Base-by-base conservation (phyloP, 2,329 filamentous ascomycete species). In the Torrubiellomyces zombiae region DNA sequence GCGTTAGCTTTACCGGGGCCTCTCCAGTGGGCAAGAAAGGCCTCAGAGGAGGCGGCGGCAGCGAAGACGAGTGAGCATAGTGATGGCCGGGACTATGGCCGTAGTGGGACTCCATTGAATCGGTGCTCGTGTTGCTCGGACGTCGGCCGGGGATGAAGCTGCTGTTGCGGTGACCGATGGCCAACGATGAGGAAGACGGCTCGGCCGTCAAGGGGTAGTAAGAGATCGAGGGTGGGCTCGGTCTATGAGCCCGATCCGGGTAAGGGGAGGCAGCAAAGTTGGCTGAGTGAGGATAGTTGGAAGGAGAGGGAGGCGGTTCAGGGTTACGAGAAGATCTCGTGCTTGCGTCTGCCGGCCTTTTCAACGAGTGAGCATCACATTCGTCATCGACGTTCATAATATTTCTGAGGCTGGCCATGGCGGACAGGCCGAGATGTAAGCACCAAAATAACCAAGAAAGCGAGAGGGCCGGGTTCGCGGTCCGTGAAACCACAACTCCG, bases 351-450 rank as follows among this genome's bases (percentile, higher is more conserved):
- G 45, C 46, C 39, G 50, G 47, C 50, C 48, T 62, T 56, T 57
- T 61, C 56, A 53, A 50, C 40, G 47, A 37, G 41, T 44, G 45
- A 29, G 53, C 42, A 35, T 54, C 60, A 37, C 64, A 60, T 38
- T 61, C 57, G 38, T 53, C 59, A 38, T 61, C 57, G 39, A 54
- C 50, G 44, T 67, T 63, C 57, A 68, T 66, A 43, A 68, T 68
- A 39, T 61, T 61, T 39, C 55, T 57, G 35, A 68, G 54, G 41
- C 58, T 63, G 36, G 60, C 54, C 63, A 68, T 67, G 49, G 45
- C 28, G 47, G 44, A 45, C 40, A 37, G 39, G 45, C 40, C 46
- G 52, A 47, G 45, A 54, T 48, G 50, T 51, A 53, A 48, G 47
- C 42, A 32, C 30, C 23, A 33, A 41, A 32, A 30, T 40, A 38